Base-by-base conservation (phyloP, 2,329 filamentous ascomycete genomes). In the Cordyceps farinosa region DNA sequence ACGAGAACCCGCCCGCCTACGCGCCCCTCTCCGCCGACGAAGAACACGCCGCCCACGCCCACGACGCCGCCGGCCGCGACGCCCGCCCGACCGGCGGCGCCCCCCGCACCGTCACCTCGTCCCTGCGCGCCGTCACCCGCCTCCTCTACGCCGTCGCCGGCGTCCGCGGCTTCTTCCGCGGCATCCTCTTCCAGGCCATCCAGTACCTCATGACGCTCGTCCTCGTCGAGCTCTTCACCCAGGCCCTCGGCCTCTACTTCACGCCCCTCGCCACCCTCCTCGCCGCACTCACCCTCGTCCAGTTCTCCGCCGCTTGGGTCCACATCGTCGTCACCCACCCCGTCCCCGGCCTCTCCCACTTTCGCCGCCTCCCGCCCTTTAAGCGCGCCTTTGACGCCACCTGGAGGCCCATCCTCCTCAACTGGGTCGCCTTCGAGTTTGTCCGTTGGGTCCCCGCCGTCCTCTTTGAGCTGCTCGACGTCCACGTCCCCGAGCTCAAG, bases 321-420 rank as follows among this genome's bases (percentile, higher is more conserved):
- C 92, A 97, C 75, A 88, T 90, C 70, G 86, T 96, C 73, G 92
- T 97, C 72, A 88, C 91, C 2, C 81, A 86, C 60, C 86, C 87
- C 5, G 88, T 84, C 63, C 72, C 80, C 54, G 54, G 54, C 54
- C 83, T 84, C 73, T 78, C 78, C 68, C 92, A 89, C 80, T 90
- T 84, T 77, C 79, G 82, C 70, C 89, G 91, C 63, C 82, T 96
- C 58, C 88, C 90, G 17, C 77, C 86, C 52, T 85, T 87, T 73
- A 80, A 81, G 68, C 81, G 80, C 71, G 81, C 86, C 58, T 89
- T 89, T 78, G 82, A 85, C 70, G 87, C 90, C 64, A 87, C 92
- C 66, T 87, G 85, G 65, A 74, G 87, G 54, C 89, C 92, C 29
- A 84, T 90, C 27, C 80, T 87, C 48, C 78, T 87, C 52, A 75